Evolutionary conservation across 73 alveolate species (phyloP), one percentile per base, ranked within the genome.

Genomic region (Durusdinium trenchii): DNA sequence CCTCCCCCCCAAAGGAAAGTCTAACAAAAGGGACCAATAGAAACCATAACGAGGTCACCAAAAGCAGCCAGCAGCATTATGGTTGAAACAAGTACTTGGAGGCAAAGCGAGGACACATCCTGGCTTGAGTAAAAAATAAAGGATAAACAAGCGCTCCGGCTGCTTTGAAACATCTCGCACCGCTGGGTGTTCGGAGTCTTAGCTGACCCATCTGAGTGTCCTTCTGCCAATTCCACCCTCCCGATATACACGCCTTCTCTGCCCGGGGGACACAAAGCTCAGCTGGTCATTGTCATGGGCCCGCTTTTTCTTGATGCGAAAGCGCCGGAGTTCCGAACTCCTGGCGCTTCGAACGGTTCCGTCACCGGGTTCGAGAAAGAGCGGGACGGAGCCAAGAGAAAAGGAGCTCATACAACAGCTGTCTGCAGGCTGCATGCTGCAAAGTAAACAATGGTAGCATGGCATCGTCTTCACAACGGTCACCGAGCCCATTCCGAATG

Each of bases 301-400:
- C 20, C 32, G 52, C 28, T 38, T 35, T 52, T 69, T 69, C 67
- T 71, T 54, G 60, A 91, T 32, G 36, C 98, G 60, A 87, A 87
- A 91, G 84, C 98, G 84, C 76, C 89, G 90, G 73, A 91, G 57
- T 38, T 76, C 60, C 3, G 60, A 38, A 52, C 90, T 69, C 98
- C 98, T 91, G 47, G 38, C 30, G 94, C 36, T 30, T 3, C 38
- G 42, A 38, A 9, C 46, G 45, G 67, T 42, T 20, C 35, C 64
- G 30, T 6, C 54, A 10, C 76, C 47, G 14, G 12, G 35, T 32
- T 61, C 32, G 40, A 36, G 87, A 18, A 14, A 10, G 52, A 36
- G 43, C 45, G 61, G 52, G n/a, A 54, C 76, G 43, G 52, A 52
- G 46, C 38, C 43, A 30, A n/a, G 20, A 16, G 83, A n/a, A 23